Evolutionary conservation across 169 alveolate genomes (phyloP), one percentile per base, ranked within the genome.

Genomic region (Plasmodium vivax): DNA sequence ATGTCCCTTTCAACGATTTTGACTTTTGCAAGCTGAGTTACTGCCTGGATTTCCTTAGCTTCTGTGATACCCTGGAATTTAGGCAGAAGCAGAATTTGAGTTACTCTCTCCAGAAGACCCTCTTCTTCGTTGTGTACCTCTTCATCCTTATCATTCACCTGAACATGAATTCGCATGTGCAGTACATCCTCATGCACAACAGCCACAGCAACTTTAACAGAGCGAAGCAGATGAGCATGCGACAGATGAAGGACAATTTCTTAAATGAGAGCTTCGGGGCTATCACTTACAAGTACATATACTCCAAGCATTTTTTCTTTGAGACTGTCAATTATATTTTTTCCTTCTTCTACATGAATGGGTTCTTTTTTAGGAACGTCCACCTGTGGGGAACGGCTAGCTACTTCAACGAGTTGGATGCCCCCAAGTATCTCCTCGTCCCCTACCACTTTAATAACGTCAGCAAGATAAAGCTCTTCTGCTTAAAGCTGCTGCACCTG

Each of bases 261-360:
- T 12, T 85, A 43, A 85, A 85, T 38, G 93, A 85, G 0, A 38
- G 36, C 9, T 85, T 74, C 38, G 93, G 75, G 41, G 93, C 58
- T 19, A 85, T 85, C 1, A 85, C 93, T 4, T 85, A 85, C 51
- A 85, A 85, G 41, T 85, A 85, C 74, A 19, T 85, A 45, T 85
- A 85, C 58, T 85, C 93, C 4, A 85, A 74, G 14, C 75, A 85
- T 41, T 85, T 85, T 16, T 85, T 36, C 54, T 85, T 41, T n/a
- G 93, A 85, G 58, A 85, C 58, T 8, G 1, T 85, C 7, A 85
- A 85, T 51, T 85, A 85, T 85, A 47, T 85, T 23, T 85, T 85
- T 45, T 74, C 93, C 9, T 85, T 85, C 58, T 85, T 85, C 54
- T 85, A 85, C 27, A 74, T 75, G 85, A 85, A 85, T 27, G 93